These are phyloP conservation scores for Sisymbrium irio DNA, from an alignment of 345 rosid genomes.

Conservation along the genomic window DNA sequence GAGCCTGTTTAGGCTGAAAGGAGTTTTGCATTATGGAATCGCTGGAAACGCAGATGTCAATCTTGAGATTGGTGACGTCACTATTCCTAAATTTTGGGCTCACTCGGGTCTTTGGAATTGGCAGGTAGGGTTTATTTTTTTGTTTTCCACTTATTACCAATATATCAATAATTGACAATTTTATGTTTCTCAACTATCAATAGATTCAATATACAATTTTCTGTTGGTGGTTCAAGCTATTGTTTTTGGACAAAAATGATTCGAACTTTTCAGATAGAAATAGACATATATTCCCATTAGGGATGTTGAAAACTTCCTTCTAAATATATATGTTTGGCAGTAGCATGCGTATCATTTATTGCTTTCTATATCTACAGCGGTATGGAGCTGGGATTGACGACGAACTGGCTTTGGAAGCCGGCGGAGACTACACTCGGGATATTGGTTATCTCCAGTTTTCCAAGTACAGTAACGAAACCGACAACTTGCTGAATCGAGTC, in stretches of 20 bases:
- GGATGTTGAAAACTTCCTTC: too few species aligned
- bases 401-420: slow-evolving; percentile 55
- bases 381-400: slow-evolving; percentile 55
- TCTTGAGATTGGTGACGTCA: slow-evolving; percentile 63
- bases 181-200: too few species aligned
- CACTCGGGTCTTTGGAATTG: slow-evolving; percentile 79
- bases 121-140: slow-evolving; percentile 50
- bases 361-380: slow-evolving; percentile 36
- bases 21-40: slow-evolving; percentile 73
- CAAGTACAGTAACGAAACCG: slow-evolving; percentile 27
- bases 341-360: neutral
- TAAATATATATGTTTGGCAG: too few species aligned
- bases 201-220: too few species aligned
- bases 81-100: slow-evolving; percentile 67
- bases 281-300: neutral
- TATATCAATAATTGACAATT: too few species aligned
- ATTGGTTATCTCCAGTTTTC: slow-evolving; percentile 56
- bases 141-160: neutral
- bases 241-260: neutral
- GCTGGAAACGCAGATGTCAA: slow-evolving; percentile 66
- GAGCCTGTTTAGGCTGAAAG: slow-evolving; percentile 51
- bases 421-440: slow-evolving; percentile 63
- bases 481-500: slow-evolving; percentile 54
- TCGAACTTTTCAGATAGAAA: neutral
- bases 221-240: neutral